phyloP scores from a whole-genome alignment of 208 protist species.

The Crithidia bombi region DNA sequence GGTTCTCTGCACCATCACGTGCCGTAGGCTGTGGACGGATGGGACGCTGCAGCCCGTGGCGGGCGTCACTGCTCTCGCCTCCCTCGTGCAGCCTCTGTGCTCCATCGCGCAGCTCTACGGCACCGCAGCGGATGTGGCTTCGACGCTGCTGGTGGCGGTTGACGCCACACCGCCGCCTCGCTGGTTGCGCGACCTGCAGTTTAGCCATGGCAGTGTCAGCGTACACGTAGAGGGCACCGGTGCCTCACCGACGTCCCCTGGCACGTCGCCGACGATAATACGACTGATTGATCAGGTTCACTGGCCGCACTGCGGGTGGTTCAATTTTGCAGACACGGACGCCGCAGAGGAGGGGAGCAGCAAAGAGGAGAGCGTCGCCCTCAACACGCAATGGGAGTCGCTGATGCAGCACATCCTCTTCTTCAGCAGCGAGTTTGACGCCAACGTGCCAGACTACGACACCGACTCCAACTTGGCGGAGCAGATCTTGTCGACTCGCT shows the following conservation, averaged over 20 bases:
- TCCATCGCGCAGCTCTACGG: slow-evolving; percentile 20
- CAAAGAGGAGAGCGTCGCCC: slow-evolving; percentile 22
- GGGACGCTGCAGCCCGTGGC: slow-evolving; percentile 31
- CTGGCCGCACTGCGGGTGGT: slow-evolving; percentile 42
- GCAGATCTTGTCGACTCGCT: slow-evolving; percentile 31
- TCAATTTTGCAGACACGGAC: too few species aligned
- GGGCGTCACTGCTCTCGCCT: slow-evolving; percentile 17
- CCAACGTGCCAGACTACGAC: slow-evolving; percentile 31
- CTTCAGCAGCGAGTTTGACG: slow-evolving; percentile 40
- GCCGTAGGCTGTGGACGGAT: slow-evolving; percentile 35
- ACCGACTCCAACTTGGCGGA: slow-evolving; percentile 25
- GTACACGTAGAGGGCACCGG: background rate
- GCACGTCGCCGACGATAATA: background rate
- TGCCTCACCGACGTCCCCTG: background rate
- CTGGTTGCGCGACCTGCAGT: slow-evolving; percentile 22
- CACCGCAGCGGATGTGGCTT: slow-evolving; percentile 7
- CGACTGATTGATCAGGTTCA: slow-evolving; percentile 20
- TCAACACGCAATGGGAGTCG: slow-evolving; percentile 30
- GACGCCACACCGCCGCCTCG: slow-evolving; percentile 26
- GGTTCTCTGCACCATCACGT: slow-evolving; percentile 46
- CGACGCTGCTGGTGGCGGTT: slow-evolving; percentile 25
- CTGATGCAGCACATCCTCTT: slow-evolving; percentile 45
- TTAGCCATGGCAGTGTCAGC: slow-evolving; percentile 17
- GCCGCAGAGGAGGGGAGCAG: slow-evolving; percentile 6
- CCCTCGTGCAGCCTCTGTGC: slow-evolving; percentile 16